Percentiles rank a stretch among this genome's conserved stretches.
Conservation (phyloP, 2,329 filamentous ascomycete genomes). For the Didymella sp. region DNA sequence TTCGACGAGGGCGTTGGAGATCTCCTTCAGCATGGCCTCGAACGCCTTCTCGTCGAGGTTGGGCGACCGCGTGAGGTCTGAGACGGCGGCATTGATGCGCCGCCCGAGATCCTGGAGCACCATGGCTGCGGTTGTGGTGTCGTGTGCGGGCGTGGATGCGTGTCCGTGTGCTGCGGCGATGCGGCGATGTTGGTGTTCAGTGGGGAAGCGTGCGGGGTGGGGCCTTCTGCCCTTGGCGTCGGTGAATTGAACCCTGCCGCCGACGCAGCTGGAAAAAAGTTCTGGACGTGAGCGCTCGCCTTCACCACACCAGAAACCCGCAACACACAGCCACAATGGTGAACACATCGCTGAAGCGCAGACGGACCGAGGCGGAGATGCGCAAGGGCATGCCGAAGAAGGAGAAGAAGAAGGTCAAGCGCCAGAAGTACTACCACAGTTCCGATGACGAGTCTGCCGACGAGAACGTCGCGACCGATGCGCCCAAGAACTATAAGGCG, state of each 20-base stretch:
- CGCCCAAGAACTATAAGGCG: conserved; percentile 55
- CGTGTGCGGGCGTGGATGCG: conserved; percentile 7
- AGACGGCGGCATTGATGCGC: conserved; percentile 96
- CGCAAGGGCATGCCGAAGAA: conserved; percentile 60
- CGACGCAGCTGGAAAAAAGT: conserved; percentile 29
- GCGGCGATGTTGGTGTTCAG: conserved; percentile 29
- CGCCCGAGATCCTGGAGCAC: conserved; percentile 98
- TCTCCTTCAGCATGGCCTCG: conserved; percentile 98
- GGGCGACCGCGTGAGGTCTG: conserved; percentile 86
- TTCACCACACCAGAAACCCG: conserved; percentile 5
- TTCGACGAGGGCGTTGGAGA: conserved; percentile 92
- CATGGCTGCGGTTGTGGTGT: conserved; percentile 62
- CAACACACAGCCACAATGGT: conserved; percentile 40
- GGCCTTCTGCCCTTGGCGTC: conserved; percentile 37
- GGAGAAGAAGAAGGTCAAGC: conserved; percentile 66
- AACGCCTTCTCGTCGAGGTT: conserved; percentile 99
- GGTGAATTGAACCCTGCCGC: conserved; percentile 31
- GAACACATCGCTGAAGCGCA: conserved; percentile 58
- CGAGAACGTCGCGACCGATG: conserved; percentile 41
- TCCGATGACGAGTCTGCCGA: conserved; percentile 68
- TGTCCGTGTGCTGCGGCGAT: neutral
- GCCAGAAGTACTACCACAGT: conserved; percentile 69
- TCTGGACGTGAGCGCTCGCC: conserved; percentile 13
- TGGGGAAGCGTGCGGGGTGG: conserved; percentile 29
- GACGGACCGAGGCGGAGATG: conserved; percentile 66